Percentiles rank a stretch among this genome's conserved stretches.
Evolutionary conservation across 345 rosid species (phyloP).

Genomic region (Garcia nutans): DNA sequence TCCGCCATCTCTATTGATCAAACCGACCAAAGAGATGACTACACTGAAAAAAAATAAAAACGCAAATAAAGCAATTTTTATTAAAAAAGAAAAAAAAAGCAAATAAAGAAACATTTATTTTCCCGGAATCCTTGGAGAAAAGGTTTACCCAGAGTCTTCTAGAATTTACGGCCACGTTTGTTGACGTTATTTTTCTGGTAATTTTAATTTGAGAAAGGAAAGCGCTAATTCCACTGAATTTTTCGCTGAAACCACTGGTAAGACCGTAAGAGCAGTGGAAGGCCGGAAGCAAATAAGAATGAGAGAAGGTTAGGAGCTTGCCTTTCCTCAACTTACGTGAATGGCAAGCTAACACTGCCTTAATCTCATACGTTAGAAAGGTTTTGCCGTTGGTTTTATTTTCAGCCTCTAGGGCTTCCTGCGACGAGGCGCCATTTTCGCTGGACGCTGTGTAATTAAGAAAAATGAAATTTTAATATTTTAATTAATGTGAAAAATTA

Average conservation of each 20-base stretch:
- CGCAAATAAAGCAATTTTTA: background rate
- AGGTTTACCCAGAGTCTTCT: background rate
- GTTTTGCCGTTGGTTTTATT: background rate
- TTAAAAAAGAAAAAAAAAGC: background rate
- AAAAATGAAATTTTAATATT: background rate
- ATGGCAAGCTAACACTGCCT: conserved; percentile 24
- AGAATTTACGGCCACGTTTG: conserved; percentile 22
- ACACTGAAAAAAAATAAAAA: background rate
- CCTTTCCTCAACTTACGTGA: no score
- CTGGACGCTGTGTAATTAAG: background rate
- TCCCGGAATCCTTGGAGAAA: conserved; percentile 33
- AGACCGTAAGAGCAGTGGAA: background rate
- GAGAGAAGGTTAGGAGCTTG: background rate
- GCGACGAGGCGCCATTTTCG: conserved; percentile 13
- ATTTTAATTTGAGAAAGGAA: background rate
- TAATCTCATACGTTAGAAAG: background rate
- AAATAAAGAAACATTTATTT: background rate
- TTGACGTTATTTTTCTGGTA: background rate
- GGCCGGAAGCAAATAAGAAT: background rate
- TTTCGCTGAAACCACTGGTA: background rate
- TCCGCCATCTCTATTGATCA: conserved; percentile 2
- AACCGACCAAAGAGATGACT: background rate
- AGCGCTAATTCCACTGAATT: conserved; percentile 1
- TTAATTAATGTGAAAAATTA: no score
- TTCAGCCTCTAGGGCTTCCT: conserved; percentile 16